Conservation (phyloP, 2,329 filamentous ascomycete genomes). For the Cryphonectria radicalis region DNA sequence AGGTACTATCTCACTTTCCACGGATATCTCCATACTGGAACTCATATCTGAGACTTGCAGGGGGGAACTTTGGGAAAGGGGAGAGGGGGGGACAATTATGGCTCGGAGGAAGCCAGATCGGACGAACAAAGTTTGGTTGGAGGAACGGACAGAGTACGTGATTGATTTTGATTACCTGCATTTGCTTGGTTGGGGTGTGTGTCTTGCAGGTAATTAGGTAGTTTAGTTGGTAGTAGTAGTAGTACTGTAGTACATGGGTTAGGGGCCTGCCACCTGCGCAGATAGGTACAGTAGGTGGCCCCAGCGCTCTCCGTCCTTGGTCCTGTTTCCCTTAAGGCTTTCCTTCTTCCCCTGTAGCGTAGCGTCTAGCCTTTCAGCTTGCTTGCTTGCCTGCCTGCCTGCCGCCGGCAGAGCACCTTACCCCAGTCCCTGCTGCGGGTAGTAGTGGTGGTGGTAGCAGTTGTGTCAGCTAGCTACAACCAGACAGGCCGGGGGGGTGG, state of each 20-base stretch:
- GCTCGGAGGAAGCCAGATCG: background rate
- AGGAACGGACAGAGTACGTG: background rate
- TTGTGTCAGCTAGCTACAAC: background rate
- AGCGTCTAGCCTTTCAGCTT: background rate
- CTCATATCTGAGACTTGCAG: background rate
- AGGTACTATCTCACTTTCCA: background rate
- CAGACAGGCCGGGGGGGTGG: background rate
- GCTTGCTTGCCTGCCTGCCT: background rate
- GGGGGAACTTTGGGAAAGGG: background rate
- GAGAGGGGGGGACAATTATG: background rate
- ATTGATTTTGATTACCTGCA: background rate
- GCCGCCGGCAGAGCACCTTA: conserved; percentile 1
- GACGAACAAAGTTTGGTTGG: background rate
- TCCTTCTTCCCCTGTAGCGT: background rate
- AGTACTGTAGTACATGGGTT: too few relatives aligned
- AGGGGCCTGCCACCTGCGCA: background rate
- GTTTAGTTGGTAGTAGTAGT: background rate
- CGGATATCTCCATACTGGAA: background rate
- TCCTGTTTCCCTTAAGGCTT: background rate
- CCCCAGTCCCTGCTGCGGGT: background rate
- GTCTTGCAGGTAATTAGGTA: background rate
- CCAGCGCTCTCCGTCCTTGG: background rate
- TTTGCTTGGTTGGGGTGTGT: background rate
- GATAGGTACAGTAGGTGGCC: background rate
- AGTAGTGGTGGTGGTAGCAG: background rate